Evolutionary conservation across 176 grass and related monocot genomes (phyloP).

Genomic region (Musa beccarii): DNA sequence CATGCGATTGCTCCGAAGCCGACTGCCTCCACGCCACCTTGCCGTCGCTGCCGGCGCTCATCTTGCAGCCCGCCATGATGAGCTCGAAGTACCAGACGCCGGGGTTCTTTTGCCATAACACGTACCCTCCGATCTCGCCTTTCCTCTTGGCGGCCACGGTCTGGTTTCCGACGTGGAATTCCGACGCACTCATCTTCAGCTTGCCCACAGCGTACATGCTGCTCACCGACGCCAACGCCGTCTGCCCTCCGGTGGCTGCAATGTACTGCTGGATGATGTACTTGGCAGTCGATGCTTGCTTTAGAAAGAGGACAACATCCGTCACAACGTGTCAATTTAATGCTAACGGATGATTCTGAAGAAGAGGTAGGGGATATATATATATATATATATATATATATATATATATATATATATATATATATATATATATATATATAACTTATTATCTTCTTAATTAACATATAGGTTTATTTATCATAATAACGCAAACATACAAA

Average conservation of each 20-base stretch:
- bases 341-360: no score
- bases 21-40: slow-evolving; percentile 88
- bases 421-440: no score
- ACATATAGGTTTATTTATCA: no score
- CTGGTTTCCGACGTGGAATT: slow-evolving; percentile 85
- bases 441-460: no score
- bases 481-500: no score
- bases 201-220: slow-evolving; percentile 96
- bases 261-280: slow-evolving; percentile 99
- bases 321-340: no score
- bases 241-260: slow-evolving; percentile 86
- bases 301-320: slow-evolving; percentile 6
- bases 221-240: slow-evolving; percentile 56
- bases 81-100: slow-evolving; percentile 96
- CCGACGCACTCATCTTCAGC: slow-evolving; percentile 81
- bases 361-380: no score
- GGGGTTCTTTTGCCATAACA: slow-evolving; percentile 92
- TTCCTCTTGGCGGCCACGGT: slow-evolving; percentile 46
- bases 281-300: slow-evolving; percentile 98
- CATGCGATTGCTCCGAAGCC: slow-evolving; percentile 43
- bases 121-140: slow-evolving; percentile 73
- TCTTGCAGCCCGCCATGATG: slow-evolving; percentile 87
- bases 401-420: no score
- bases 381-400: no score
- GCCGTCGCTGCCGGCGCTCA: slow-evolving; percentile 73